Evolutionary conservation across 106 monocot species (phyloP).

Genomic region (Dendrobium nobile): DNA sequence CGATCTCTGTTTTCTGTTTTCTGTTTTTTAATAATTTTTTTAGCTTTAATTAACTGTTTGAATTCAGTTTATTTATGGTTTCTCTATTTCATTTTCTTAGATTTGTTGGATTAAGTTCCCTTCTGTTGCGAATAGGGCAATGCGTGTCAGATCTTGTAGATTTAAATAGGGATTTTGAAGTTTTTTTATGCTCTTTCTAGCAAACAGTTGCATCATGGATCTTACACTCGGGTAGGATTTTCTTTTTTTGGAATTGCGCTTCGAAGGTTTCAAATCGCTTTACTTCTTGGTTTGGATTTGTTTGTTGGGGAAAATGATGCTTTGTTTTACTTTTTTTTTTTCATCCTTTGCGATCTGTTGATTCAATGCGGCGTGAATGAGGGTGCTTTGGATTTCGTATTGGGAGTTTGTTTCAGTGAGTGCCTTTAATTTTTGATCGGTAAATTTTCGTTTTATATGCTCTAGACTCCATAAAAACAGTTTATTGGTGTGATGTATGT

Average conservation of each 20-base stretch:
- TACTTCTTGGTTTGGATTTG: neutral
- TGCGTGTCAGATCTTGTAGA: conserved; percentile 2
- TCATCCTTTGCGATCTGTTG: neutral
- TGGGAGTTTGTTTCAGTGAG: neutral
- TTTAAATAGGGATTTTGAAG: neutral
- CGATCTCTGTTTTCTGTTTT: neutral
- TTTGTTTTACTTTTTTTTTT: neutral
- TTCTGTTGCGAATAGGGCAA: neutral
- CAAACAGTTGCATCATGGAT: neutral
- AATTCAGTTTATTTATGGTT: neutral
- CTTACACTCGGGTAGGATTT: neutral
- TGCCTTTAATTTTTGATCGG: neutral
- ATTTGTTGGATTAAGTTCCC: neutral
- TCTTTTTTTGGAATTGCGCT: neutral
- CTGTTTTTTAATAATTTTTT: neutral
- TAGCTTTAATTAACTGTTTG: neutral
- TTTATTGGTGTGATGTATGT: neutral
- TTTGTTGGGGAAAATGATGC: neutral
- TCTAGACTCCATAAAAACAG: neutral
- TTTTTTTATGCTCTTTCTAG: neutral
- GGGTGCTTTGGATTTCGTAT: neutral
- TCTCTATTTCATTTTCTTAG: neutral
- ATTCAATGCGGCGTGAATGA: neutral
- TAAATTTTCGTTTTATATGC: neutral
- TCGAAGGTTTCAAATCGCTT: neutral